Base-by-base conservation (phyloP, 495 filamentous ascomycete genomes). In the Daldinia vernicosa region DNA sequence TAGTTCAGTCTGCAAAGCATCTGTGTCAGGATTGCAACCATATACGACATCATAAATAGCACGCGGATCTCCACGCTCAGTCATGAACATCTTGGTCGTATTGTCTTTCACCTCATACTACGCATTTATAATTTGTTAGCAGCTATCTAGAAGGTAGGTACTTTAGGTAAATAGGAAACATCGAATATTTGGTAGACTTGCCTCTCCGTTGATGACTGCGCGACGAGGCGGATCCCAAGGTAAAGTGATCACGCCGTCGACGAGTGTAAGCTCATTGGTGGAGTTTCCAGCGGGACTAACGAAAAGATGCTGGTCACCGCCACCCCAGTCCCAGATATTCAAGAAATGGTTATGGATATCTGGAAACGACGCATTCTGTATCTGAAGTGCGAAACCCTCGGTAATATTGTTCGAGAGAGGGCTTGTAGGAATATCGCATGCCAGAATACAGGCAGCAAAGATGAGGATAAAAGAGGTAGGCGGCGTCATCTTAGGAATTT, bases 1-100 rank as follows among this genome's bases (percentile, higher is more conserved):
- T 27, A 86, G 71, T 60, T 85, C 76, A 17, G 79, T 75, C 67
- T 86, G 84, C 7, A 83, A 63, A 24, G 67, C 73, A 50, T 81
- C 82, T 30, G 81, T 83, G 60, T 82, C 81, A 7, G 82, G 84
- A 73, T 87, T 80, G 66, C 85, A 87, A 47, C 80, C 83, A 53
- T 84, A 83, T 6, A 75, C 78, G 8, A 84, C 82, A 39, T 85
- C 72, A 56, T 84, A 87, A 57, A 81, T 57, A 9, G 85, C 85
- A 0, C 79, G 71, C 17, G 82, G 79, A 43, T 86, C 83, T 26
- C 77, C 75, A 6, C 85, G 81, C 14, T 80, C 79, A 1, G 85
- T 87, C 81, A 85, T 82, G 75, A 87, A 88, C 73, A 87, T 74
- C 71, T 88, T 87, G 17, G 84, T 86, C 15, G 85, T 88, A 72